Conservation (phyloP, 2,329 filamentous ascomycete genomes). For the Hypocrella siamensis region DNA sequence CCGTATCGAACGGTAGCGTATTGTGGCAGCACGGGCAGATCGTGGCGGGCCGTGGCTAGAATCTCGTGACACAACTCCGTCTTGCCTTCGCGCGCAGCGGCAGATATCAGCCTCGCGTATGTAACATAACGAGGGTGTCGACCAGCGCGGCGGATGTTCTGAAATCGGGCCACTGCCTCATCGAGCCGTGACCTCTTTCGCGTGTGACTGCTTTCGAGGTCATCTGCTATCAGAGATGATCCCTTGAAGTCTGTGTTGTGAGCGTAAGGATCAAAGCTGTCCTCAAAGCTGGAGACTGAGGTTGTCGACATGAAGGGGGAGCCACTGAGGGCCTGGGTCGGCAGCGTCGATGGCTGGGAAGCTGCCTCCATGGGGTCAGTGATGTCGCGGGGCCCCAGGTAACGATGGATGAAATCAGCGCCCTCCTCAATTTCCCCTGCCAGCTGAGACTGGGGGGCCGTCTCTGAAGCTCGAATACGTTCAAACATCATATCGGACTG, state of each 20-base stretch:
- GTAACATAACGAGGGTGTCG: conserved; percentile 91
- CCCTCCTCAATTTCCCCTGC: conserved; percentile 78
- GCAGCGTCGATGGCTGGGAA: conserved; percentile 27
- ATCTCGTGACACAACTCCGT: conserved; percentile 75
- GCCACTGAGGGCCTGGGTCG: conserved; percentile 24
- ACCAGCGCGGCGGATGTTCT: conserved; percentile 83
- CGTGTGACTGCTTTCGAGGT: conserved; percentile 67
- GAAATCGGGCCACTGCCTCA: conserved; percentile 70
- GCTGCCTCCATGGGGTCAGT: conserved; percentile 36
- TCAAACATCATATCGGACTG: conserved; percentile 78
- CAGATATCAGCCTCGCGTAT: conserved; percentile 86
- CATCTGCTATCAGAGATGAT: conserved; percentile 77
- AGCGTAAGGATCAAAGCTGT: conserved; percentile 81
- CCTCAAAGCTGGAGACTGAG: conserved; percentile 51
- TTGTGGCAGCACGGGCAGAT: conserved; percentile 72
- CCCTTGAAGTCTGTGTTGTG: conserved; percentile 86
- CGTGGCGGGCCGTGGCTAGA: conserved; percentile 72
- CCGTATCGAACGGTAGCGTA: conserved; percentile 83
- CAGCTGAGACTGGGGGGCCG: conserved; percentile 36
- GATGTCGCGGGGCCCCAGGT: conserved; percentile 41
- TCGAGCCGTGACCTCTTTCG: conserved; percentile 59
- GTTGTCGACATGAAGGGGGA: conserved; percentile 38
- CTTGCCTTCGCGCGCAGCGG: conserved; percentile 73
- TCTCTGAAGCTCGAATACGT: conserved; percentile 52
- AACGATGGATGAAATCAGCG: conserved; percentile 49